Evolutionary conservation across 1,284 basidiomycete species (phyloP), one percentile per base, ranked within the genome.

Genomic region (Phellinidium pouzarii): DNA sequence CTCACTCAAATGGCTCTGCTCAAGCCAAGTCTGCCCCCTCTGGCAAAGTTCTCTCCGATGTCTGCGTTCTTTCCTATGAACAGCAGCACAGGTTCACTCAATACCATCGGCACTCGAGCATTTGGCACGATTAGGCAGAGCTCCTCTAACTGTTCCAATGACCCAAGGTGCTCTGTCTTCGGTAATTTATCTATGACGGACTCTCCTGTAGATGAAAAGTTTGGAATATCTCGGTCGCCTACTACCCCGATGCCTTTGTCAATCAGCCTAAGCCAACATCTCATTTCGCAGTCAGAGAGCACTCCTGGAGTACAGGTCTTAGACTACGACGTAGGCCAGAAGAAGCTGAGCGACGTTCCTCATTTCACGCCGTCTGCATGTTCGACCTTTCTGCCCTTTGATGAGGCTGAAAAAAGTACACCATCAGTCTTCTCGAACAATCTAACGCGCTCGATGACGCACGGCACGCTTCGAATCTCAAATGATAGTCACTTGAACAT

Each of bases 341-440:
- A 46, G 36, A 40, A 25, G 20, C 41, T 43, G 20, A 37, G 29
- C 34, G 52, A 54, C 25, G 42, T 29, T 8, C 62, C 63, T 8
- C 53, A 54, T 4, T 60, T 60, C 31, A 59, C 62, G 2, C 42
- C 63, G 5, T 63, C 63, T 17, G 55, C 58, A 19, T 62, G 62
- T 40, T 45, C 62, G 29, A 54, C 58, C 3, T n/a, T n/a, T n/a
- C n/a, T n/a, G n/a, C n/a, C n/a, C n/a, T n/a, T n/a, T n/a, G n/a
- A n/a, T n/a, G n/a, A n/a, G n/a, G n/a, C n/a, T n/a, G n/a, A n/a
- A n/a, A n/a, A n/a, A n/a, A n/a, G n/a, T n/a, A n/a, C n/a, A n/a
- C n/a, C n/a, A n/a, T n/a, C n/a, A n/a, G n/a, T n/a, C n/a, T 11
- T 20, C 7, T 12, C 22, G n/a, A 22, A 20, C 12, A n/a, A 7